Evolutionary conservation across 1,139 yeast species (phyloP).

Genomic region (Nakaseomyces glabratus): DNA sequence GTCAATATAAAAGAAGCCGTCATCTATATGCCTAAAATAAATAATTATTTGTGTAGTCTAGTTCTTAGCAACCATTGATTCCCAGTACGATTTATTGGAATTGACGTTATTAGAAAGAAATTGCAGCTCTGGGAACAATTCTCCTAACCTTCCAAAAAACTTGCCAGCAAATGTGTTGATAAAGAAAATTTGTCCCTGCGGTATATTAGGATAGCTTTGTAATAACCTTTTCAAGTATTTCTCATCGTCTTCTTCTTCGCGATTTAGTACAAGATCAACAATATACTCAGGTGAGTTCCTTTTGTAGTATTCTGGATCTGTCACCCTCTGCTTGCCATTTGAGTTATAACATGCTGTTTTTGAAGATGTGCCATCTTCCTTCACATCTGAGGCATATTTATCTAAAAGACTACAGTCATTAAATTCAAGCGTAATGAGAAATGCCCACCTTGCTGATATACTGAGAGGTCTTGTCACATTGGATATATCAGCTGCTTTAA

Average conservation of each 20-base stretch:
- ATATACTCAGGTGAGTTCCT: constrained; percentile 4
- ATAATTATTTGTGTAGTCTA: too few species aligned
- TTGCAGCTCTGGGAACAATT: constrained; percentile 46
- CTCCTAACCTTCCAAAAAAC: constrained; percentile 56
- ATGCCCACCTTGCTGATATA: constrained; percentile 81
- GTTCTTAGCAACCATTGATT: too few species aligned
- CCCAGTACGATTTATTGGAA: constrained; percentile 38
- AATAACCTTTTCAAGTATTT: constrained; percentile 24
- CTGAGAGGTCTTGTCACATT: constrained; percentile 76
- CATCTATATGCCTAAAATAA: too few species aligned
- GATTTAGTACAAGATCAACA: constrained; percentile 1
- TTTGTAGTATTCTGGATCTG: constrained; percentile 5
- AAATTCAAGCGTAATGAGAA: constrained; percentile 66
- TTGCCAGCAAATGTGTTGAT: constrained; percentile 73
- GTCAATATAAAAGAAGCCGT: too few species aligned
- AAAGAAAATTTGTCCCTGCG: constrained; percentile 77
- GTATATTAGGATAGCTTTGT: constrained; percentile 40
- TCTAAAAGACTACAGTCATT: constrained; percentile 56
- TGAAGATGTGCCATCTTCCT: constrained; percentile 18
- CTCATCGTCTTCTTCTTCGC: constrained; percentile 13
- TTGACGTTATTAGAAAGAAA: constrained; percentile 39
- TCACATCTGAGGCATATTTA: constrained; percentile 28
- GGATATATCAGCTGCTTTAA: constrained; percentile 91
- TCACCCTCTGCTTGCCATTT: not conserved
- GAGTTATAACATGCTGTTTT: constrained; percentile 2